phyloP scores from a whole-genome alignment of 352 stramenopile genomes.

The Phytophthora kernoviae region DNA sequence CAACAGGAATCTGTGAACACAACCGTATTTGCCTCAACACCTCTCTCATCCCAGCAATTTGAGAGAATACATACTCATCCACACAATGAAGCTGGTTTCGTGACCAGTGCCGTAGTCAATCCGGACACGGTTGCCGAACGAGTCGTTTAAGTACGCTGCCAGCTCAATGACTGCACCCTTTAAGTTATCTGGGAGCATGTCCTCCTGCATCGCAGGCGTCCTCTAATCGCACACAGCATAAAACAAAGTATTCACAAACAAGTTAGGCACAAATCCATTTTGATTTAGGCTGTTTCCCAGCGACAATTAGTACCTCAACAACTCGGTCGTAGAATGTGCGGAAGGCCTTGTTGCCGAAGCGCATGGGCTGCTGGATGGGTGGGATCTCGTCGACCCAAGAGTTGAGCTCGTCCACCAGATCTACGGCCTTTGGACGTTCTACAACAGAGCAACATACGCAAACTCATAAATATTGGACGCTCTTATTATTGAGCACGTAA shows the following conservation, averaged over 20 bases:
- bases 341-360: conserved; percentile 96
- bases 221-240: conserved; percentile 31
- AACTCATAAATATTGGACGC: too few species aligned
- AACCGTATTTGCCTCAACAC: conserved; percentile 13
- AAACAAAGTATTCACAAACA: conserved; percentile 11
- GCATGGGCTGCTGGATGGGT: conserved; percentile 92
- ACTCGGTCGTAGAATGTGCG: conserved; percentile 89
- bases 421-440: conserved; percentile 80
- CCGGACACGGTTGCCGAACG: conserved; percentile 96
- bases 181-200: conserved; percentile 57
- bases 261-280: not conserved
- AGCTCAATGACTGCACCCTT: conserved; percentile 91
- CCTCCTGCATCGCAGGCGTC: conserved; percentile 59
- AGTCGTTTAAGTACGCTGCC: conserved; percentile 93
- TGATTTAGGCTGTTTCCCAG: too few species aligned
- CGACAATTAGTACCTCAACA: conserved; percentile 45
- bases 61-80: conserved; percentile 74
- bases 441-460: conserved; percentile 8
- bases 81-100: conserved; percentile 98
- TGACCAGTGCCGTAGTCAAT: conserved; percentile 99
- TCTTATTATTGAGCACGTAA: too few species aligned
- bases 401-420: conserved; percentile 67
- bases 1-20: conserved; percentile 12
- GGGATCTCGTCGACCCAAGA: conserved; percentile 92
- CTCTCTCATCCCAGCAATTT: not conserved